Conservation (phyloP, 768 basidiomycete species). For the Trichaptum fuscoviolaceum region DNA sequence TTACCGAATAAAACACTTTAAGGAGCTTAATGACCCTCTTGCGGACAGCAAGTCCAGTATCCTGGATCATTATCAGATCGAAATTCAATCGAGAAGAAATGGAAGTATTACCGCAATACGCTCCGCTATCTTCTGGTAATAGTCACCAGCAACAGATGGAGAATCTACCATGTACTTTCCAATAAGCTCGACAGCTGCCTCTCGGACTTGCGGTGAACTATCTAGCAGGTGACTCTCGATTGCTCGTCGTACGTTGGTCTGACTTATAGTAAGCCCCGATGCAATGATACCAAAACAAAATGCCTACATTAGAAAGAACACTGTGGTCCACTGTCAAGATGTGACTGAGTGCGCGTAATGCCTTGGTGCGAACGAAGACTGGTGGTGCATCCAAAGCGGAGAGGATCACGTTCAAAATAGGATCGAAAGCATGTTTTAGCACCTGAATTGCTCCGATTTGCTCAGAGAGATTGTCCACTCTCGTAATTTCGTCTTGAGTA, state of each 20-base stretch:
- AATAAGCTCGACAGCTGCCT: slow-evolving; percentile 93
- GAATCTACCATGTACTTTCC: slow-evolving; percentile 95
- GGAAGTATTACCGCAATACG: slow-evolving; percentile 71
- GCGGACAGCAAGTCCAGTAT: slow-evolving; percentile 88
- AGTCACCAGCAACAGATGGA: slow-evolving; percentile 82
- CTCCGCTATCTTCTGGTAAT: slow-evolving; percentile 83
- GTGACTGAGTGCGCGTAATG: slow-evolving; percentile 81
- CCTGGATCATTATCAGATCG: slow-evolving; percentile 40
- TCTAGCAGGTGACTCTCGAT: slow-evolving; percentile 91
- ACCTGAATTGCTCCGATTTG: slow-evolving; percentile 73
- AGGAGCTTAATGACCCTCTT: slow-evolving; percentile 96
- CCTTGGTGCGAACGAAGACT: slow-evolving; percentile 93
- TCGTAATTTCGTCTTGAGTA: slow-evolving; percentile 63
- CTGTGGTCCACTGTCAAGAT: slow-evolving; percentile 87
- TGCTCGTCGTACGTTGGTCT: slow-evolving; percentile 76
- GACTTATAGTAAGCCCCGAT: slow-evolving; percentile 8
- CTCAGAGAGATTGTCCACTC: slow-evolving; percentile 66
- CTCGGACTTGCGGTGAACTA: slow-evolving; percentile 89
- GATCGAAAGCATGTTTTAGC: slow-evolving; percentile 75
- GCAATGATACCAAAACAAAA: neutral
- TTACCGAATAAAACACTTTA: slow-evolving; percentile 70
- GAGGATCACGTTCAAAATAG: slow-evolving; percentile 76
- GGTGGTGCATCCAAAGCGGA: slow-evolving; percentile 76
- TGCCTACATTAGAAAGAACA: slow-evolving; percentile 67
- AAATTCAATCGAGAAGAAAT: neutral